A percentile compares a stretch with the other conserved stretches of the same genome.
Evolutionary conservation across 805 yeast genomes (phyloP).

Genomic region (Barnettozyma sp.): DNA sequence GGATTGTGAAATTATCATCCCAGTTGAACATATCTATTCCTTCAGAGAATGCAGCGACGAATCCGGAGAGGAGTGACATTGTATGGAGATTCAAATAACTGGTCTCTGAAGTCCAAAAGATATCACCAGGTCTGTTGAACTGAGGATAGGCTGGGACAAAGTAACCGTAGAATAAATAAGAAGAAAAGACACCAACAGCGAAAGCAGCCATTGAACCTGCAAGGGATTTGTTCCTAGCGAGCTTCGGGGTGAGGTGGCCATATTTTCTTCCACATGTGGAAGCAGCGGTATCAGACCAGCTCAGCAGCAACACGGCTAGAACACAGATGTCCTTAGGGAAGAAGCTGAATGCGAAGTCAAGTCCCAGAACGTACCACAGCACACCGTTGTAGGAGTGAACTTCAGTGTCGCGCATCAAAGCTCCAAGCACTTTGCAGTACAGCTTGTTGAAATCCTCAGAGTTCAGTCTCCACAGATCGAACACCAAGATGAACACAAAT

Average conservation of each 20-base stretch:
- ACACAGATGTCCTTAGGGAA: conserved; percentile 78
- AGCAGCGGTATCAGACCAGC: conserved; percentile 98
- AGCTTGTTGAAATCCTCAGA: conserved; percentile 54
- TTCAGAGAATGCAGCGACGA: conserved; percentile 83
- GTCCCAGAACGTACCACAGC: conserved; percentile 79
- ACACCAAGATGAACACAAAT: conserved; percentile 46
- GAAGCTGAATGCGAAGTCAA: conserved; percentile 58
- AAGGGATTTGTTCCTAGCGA: conserved; percentile 68
- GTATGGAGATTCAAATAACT: conserved; percentile 47
- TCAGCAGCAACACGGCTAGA: conserved; percentile 68
- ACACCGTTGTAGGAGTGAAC: conserved; percentile 73
- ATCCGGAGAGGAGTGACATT: conserved; percentile 59
- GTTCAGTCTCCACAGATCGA: conserved; percentile 65
- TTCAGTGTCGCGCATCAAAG: conserved; percentile 81
- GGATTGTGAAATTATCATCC: conserved; percentile 94
- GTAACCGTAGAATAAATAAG: conserved; percentile 63
- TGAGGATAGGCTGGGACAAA: conserved; percentile 58
- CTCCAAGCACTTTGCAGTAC: conserved; percentile 66
- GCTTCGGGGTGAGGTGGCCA: conserved; percentile 77
- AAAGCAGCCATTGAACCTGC: conserved; percentile 92
- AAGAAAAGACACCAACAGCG: conserved; percentile 57
- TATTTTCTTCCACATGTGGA: conserved; percentile 84
- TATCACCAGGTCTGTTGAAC: conserved; percentile 48
- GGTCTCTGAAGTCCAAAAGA: conserved; percentile 58
- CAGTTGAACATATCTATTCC: conserved; percentile 67